Evolutionary conservation across 768 basidiomycete species (phyloP), one percentile per base, ranked within the genome.

Genomic region (Auricularia sp.): DNA sequence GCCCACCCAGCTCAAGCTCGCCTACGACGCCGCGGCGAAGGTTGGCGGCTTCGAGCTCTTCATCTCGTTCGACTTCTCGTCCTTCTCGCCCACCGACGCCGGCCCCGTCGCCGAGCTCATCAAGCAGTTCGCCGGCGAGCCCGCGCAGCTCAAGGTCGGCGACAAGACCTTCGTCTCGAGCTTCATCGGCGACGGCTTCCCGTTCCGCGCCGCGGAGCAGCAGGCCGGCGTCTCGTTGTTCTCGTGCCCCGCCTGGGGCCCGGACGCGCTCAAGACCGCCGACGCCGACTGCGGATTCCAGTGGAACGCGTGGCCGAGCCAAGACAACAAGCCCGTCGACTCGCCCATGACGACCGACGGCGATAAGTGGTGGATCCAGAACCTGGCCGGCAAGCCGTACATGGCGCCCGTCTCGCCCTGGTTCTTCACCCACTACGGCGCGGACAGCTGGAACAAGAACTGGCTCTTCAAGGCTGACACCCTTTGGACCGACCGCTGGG

Each of bases 381-480:
- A 69, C 64, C 68, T 63, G 61, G 42, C 67, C 62, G 69, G 66
- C 54, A 69, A 71, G 65, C 68, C 75, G 3, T 82, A 83, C 69
- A 79, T 82, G 73, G 79, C 78, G 5, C 77, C 87, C 14, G 84
- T 85, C 35, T 85, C 88, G 11, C 87, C 89, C 14, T 85, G 86
- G 83, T 92, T 92, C 77, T 91, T 88, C 73, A 88, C 89, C 74
- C 89, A 92, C 71, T 91, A 89, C 71, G 80, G 84, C 34, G 73
- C 78, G 11, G 73, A 89, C 63, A 79, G 82, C 1, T 90, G 82
- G 71, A 83, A 90, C 75, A 91, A 92, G 73, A 91, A 91, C 70
- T 78, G 75, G 62, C 33, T 35, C 24, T 61, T n/a, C 44, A 78
- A 81, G 5, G 89, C 91, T 71, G 82, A 87, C 63, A 87, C 87